Evolutionary conservation across 2,329 filamentous ascomycete genomes (phyloP).

Genomic region (Sporothrix brunneoviolacea): DNA sequence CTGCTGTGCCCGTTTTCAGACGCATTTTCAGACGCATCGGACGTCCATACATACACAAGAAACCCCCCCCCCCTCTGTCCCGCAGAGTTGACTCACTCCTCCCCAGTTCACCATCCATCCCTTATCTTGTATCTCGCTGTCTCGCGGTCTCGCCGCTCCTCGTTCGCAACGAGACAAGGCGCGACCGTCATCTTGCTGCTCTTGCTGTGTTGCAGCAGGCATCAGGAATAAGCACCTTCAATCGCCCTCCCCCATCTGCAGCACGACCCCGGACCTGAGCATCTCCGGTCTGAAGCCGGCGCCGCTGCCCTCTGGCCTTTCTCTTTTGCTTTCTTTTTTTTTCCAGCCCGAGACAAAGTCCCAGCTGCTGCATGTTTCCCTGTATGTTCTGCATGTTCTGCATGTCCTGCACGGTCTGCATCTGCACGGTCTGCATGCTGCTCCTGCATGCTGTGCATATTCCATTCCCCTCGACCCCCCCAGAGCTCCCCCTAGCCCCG

Average conservation of each 20-base stretch:
- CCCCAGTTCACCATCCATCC: not conserved
- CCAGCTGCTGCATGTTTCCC: not conserved
- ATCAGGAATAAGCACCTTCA: not conserved
- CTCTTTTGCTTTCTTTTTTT: not conserved
- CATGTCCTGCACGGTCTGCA: not conserved
- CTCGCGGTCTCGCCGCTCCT: not conserved
- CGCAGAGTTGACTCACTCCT: too few species aligned
- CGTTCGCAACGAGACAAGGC: too few species aligned
- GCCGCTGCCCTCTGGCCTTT: too few species aligned
- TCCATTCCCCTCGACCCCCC: not conserved
- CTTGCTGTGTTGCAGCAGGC: too few species aligned
- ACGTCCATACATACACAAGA: too few species aligned
- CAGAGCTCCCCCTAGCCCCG: not conserved
- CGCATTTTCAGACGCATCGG: too few species aligned
- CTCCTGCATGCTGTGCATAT: too few species aligned
- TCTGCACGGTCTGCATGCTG: not conserved
- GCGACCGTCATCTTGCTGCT: too few species aligned
- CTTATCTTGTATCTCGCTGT: not conserved
- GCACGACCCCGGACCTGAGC: not conserved
- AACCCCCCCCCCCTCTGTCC: too few species aligned
- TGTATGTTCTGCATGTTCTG: constrained; percentile 8
- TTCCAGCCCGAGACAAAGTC: not conserved
- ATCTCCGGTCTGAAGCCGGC: not conserved
- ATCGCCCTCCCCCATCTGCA: not conserved
- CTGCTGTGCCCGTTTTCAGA: too few species aligned